phyloP scores from a whole-genome alignment of 768 basidiomycete genomes.

The Podaxis pistillaris region DNA sequence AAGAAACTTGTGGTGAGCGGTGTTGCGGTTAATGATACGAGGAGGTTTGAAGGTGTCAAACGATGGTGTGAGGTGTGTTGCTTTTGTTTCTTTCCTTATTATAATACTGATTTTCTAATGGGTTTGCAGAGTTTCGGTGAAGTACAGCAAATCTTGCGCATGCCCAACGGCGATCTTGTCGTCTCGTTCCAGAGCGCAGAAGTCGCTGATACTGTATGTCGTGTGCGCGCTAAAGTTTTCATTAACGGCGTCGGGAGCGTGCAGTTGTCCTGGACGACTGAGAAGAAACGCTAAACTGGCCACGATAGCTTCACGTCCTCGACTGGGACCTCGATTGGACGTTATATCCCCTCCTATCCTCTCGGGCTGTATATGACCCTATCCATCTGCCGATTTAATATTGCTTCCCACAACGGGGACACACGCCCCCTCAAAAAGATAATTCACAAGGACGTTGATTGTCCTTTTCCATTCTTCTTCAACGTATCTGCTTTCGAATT shows the following conservation, averaged over 20 bases:
- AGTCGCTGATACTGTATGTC: constrained; percentile 82
- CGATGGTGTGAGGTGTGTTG: constrained; percentile 71
- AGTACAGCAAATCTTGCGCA: constrained; percentile 65
- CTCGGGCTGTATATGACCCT: neutral
- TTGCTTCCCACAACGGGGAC: neutral
- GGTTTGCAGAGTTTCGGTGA: constrained; percentile 66
- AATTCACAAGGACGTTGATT: neutral
- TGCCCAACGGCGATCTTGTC: constrained; percentile 78
- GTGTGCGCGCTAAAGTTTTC: constrained; percentile 70
- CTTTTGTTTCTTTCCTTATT: neutral
- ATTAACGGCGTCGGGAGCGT: constrained; percentile 79
- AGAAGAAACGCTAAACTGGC: constrained; percentile 39
- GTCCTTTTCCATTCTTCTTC: neutral
- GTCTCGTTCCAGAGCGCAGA: constrained; percentile 72
- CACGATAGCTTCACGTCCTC: neutral
- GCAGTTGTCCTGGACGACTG: constrained; percentile 70
- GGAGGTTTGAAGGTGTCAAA: constrained; percentile 65
- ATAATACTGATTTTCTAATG: neutral
- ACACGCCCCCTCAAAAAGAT: neutral
- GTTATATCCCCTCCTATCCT: neutral
- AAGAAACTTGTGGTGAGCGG: constrained; percentile 72
- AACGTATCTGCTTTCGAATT: neutral
- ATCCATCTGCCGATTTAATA: neutral
- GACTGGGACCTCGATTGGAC: neutral
- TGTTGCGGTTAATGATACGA: constrained; percentile 55